A percentile compares a stretch with the other conserved stretches of the same genome.
Evolutionary conservation across 2,329 filamentous ascomycete species (phyloP).

Genomic region (Fusarium cicatricum): DNA sequence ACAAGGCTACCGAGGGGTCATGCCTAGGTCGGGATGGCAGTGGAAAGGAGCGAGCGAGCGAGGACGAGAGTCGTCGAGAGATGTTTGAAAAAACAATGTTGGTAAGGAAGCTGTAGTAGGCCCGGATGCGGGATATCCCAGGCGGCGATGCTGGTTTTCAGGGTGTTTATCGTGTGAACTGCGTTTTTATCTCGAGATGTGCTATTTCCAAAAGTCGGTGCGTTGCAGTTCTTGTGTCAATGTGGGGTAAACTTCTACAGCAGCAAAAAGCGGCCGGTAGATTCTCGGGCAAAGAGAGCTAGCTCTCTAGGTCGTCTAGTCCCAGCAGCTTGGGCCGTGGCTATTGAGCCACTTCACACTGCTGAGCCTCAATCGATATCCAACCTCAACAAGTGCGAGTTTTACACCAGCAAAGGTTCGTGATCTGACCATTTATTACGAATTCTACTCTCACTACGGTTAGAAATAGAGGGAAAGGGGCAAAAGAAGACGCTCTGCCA

Average conservation of each 20-base stretch:
- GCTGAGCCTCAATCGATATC: conserved; percentile 12
- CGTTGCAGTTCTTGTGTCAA: conserved; percentile 48
- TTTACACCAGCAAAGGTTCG: too few species aligned
- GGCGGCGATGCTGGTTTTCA: conserved; percentile 30
- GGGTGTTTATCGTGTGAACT: conserved; percentile 36
- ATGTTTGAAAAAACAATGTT: conserved; percentile 4
- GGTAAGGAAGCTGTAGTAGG: neutral
- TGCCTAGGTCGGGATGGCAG: conserved; percentile 45
- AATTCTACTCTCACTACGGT: too few species aligned
- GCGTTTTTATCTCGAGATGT: conserved; percentile 49
- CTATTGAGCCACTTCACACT: conserved; percentile 22
- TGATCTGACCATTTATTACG: too few species aligned
- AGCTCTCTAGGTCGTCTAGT: neutral
- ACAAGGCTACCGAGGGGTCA: conserved; percentile 54
- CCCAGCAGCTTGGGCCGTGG: conserved; percentile 24
- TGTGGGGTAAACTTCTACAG: conserved; percentile 45
- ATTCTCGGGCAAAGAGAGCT: conserved; percentile 41
- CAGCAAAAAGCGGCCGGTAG: conserved; percentile 32
- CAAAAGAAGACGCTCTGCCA: too few species aligned
- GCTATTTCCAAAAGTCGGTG: conserved; percentile 53
- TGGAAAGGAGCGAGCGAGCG: conserved; percentile 13
- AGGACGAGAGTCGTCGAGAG: conserved; percentile 19
- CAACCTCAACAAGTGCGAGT: too few species aligned
- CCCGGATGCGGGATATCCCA: conserved; percentile 6
- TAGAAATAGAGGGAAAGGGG: too few species aligned